Evolutionary conservation across 257 asterid species (phyloP), one percentile per base, ranked within the genome.

Genomic region (Forsythia viridissima): DNA sequence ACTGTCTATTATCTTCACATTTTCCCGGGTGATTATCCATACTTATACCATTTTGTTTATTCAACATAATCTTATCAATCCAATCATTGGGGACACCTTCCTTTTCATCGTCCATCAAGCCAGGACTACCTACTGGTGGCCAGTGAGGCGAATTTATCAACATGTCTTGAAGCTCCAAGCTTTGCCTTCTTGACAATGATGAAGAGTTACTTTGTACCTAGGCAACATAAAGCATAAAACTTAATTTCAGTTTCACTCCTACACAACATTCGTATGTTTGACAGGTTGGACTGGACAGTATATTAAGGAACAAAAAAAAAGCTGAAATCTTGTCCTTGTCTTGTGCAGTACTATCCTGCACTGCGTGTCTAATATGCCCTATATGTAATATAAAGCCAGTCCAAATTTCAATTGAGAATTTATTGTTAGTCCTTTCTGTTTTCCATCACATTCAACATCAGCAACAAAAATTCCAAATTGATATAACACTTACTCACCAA

Each of bases 101-200:
- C 74, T 74, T 88, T 72, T 82, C 94, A 5, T 84, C 86, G 75
- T 86, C 91, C 69, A 72, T 84, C 42, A 85, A 73, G 55, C 79
- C 84, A 16, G 84, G 85, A 71, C 85, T 81, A 69, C 72, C 68
- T 76, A 20, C 73, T 37, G 87, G 74, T 37, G 89, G 89, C 89
- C 89, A 90, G 11, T 88, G 76, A 24, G 92, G 91, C 39, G 93
- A 87, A 72, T 61, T 79, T 77, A 72, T 82, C 21, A 80, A 48
- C 4, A 88, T 77, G 79, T 91, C 92, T 73, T 83, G 85, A 69
- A 78, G 80, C 75, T 92, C 98, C 72, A 90, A 79, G 84, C 97
- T 92, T 84, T 81, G 84, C 83, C 93, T 86, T 82, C 88, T 85
- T 12, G 89, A 75, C 18, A 72, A 76, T 18, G 87, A 83, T 18